These are phyloP conservation scores for Cryptococcus wingfieldii DNA, from an alignment of 1,284 basidiomycete genomes.

Conservation along the genomic window DNA sequence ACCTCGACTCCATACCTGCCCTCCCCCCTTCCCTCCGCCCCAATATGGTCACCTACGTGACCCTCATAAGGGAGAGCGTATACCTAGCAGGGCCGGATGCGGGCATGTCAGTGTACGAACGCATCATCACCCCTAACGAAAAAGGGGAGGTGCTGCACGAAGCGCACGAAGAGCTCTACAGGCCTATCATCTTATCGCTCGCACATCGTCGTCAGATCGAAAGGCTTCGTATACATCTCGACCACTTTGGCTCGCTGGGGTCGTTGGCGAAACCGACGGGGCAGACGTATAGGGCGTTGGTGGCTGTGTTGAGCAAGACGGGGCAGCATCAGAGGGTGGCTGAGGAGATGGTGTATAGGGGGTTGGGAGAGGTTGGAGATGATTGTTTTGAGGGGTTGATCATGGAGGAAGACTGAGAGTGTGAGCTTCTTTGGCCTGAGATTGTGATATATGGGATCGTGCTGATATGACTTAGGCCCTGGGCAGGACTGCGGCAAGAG, in stretches of 20 bases:
- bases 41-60: constrained; percentile 20
- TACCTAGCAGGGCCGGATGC: constrained; percentile 12
- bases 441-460: no score
- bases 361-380: background rate
- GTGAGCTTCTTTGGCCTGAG: background rate
- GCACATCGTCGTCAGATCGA: no score
- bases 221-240: no score
- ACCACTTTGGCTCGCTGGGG: no score
- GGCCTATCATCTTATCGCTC: no score
- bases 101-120: no score
- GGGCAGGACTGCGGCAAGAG: no score
- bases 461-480: no score
- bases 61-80: constrained; percentile 23
- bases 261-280: background rate
- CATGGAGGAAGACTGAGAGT: background rate
- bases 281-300: constrained; percentile 15
- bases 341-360: constrained; percentile 10
- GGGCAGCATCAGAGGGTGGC: constrained; percentile 7
- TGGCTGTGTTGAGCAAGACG: constrained; percentile 13
- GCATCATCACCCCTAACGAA: constrained; percentile 10
- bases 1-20: constrained; percentile 10
- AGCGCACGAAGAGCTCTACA: background rate
- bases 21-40: constrained; percentile 24
- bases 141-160: constrained; percentile 11
- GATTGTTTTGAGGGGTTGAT: no score